Evolutionary conservation across 352 stramenopile genomes (phyloP).

Genomic region (Pythium apleroticum): DNA sequence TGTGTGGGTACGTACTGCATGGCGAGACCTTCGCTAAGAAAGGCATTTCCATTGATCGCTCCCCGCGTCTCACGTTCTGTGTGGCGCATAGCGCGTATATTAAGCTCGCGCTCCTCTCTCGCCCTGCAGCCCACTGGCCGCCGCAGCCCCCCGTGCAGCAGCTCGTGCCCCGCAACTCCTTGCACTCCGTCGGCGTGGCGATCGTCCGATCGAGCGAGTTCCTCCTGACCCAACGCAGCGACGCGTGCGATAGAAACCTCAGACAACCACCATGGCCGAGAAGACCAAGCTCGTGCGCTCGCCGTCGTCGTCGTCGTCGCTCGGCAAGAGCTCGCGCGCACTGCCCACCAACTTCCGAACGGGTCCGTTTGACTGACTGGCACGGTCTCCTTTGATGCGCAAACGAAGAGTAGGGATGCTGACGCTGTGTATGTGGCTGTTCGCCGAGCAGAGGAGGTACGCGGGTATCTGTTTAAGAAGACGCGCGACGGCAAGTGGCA

Average conservation of each 20-base stretch:
- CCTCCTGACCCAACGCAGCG: slow-evolving; percentile 1
- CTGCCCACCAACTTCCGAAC: slow-evolving; percentile 73
- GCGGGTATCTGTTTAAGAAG: slow-evolving; percentile 94
- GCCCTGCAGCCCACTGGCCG: neutral
- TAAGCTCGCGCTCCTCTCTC: neutral
- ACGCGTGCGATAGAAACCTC: neutral
- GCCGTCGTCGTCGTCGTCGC: slow-evolving; percentile 37
- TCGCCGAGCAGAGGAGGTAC: slow-evolving; percentile 19
- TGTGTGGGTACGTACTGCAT: slow-evolving; percentile 1
- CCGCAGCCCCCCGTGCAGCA: neutral
- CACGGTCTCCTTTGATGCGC: neutral
- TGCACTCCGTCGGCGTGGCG: neutral
- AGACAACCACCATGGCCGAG: slow-evolving; percentile 17
- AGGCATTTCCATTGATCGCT: slow-evolving; percentile 7
- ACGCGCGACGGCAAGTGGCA: slow-evolving; percentile 95
- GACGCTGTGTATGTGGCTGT: slow-evolving; percentile 1
- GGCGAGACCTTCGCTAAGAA: slow-evolving; percentile 9
- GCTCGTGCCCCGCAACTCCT: too few species aligned
- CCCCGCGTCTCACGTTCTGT: slow-evolving; percentile 1
- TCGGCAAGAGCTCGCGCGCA: slow-evolving; percentile 43
- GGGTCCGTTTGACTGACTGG: slow-evolving; percentile 28
- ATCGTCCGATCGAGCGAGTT: neutral
- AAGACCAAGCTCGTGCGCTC: slow-evolving; percentile 45
- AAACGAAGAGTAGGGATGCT: neutral
- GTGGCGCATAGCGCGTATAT: slow-evolving; percentile 1